Evolutionary conservation across 495 filamentous ascomycete genomes (phyloP).

Genomic region (Talaromyces proteolyticus): DNA sequence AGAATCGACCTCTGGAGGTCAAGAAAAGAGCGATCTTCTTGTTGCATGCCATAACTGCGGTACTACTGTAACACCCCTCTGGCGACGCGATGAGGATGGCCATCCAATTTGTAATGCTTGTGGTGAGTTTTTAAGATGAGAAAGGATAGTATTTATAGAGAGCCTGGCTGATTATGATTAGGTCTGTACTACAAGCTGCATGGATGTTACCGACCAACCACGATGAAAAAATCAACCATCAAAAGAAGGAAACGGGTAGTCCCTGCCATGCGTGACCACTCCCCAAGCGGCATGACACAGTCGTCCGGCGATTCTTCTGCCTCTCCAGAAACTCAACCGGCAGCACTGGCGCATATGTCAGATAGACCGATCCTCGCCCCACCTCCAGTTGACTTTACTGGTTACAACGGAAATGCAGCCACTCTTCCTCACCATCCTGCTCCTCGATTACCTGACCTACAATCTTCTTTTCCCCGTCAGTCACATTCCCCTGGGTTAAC

Average conservation of each 20-base stretch:
- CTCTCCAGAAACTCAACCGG: constrained; percentile 37
- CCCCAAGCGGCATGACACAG: constrained; percentile 34
- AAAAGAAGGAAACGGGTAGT: constrained; percentile 95
- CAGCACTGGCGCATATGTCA: constrained; percentile 52
- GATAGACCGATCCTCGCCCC: constrained; percentile 29
- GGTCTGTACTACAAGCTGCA: constrained; percentile 97
- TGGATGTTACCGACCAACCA: constrained; percentile 82
- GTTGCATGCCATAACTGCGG: constrained; percentile 96
- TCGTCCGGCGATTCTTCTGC: constrained; percentile 39
- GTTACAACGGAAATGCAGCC: constrained; percentile 30
- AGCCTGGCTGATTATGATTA: constrained; percentile 21
- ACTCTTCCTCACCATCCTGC: constrained; percentile 34
- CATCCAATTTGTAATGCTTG: constrained; percentile 99
- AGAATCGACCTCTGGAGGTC: constrained; percentile 15
- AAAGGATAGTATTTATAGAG: constrained; percentile 13
- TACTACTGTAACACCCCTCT: constrained; percentile 93
- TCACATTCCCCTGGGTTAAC: constrained; percentile 32
- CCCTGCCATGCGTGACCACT: constrained; percentile 62
- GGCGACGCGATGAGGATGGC: constrained; percentile 89
- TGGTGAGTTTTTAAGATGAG: constrained; percentile 52
- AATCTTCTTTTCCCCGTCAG: constrained; percentile 25
- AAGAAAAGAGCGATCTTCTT: constrained; percentile 59
- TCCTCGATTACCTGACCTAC: constrained; percentile 27
- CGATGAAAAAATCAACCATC: constrained; percentile 97
- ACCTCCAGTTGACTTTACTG: constrained; percentile 48